Evolutionary conservation across 768 basidiomycete genomes (phyloP).

Genomic region (Macrocybe gigantea): DNA sequence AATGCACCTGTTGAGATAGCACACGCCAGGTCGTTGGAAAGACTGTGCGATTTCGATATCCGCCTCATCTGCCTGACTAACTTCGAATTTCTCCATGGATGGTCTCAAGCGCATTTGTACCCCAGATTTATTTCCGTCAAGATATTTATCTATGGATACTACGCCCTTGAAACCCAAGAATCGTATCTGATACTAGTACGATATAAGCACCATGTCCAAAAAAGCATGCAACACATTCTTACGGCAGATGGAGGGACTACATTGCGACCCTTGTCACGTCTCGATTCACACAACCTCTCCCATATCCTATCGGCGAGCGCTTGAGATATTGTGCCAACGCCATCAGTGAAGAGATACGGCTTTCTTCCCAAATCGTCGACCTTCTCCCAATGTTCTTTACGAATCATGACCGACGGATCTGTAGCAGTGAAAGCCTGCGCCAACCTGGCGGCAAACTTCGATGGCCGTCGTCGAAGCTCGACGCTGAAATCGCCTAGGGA

Average conservation of each 20-base stretch:
- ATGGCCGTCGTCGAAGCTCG: conserved; percentile 47
- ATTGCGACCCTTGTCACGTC: conserved; percentile 24
- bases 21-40: conserved; percentile 51
- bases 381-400: conserved; percentile 52
- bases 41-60: conserved; percentile 71
- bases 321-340: background rate
- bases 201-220: conserved; percentile 1
- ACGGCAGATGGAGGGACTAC: conserved; percentile 56
- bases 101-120: conserved; percentile 64
- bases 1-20: conserved; percentile 68
- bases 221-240: conserved; percentile 15
- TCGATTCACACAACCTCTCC: conserved; percentile 41
- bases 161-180: conserved; percentile 84
- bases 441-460: conserved; percentile 78
- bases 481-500: conserved; percentile 65
- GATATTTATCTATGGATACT: conserved; percentile 56
- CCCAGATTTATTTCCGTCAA: conserved; percentile 37
- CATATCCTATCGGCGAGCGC: conserved; percentile 44
- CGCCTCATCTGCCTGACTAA: conserved; percentile 38
- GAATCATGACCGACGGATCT: conserved; percentile 60
- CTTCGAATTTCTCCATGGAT: conserved; percentile 75
- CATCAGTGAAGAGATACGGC: conserved; percentile 31
- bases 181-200: conserved; percentile 67
- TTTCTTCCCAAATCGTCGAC: conserved; percentile 49
- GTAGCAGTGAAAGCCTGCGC: conserved; percentile 85